Evolutionary conservation across 305 asterid genomes (phyloP).

Genomic region (Striga hermonthica): DNA sequence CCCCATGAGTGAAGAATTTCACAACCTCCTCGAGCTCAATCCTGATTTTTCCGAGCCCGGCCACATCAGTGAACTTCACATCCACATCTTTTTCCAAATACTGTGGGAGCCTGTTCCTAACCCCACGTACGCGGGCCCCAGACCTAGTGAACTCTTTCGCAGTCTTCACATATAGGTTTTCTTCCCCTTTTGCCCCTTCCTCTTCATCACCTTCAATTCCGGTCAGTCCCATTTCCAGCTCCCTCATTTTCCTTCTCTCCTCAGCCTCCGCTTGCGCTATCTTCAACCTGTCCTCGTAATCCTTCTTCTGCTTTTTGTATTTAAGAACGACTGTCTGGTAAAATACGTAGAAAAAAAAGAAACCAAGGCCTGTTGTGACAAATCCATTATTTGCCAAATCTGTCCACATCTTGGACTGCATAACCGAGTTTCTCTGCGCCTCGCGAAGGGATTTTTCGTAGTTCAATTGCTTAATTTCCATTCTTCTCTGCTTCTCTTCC

Average conservation of each 20-base stretch:
- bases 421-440: constrained; percentile 47
- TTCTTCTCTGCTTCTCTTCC: constrained; percentile 67
- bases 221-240: constrained; percentile 69
- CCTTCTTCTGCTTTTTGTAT: constrained; percentile 83
- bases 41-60: constrained; percentile 95
- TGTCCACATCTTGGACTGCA: constrained; percentile 67
- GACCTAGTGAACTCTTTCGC: constrained; percentile 85
- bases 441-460: constrained; percentile 46
- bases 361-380: constrained; percentile 67
- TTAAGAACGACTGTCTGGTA: constrained; percentile 75
- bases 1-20: constrained; percentile 95
- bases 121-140: constrained; percentile 92
- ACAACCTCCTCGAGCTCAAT: constrained; percentile 98
- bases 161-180: constrained; percentile 67
- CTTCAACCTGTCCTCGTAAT: constrained; percentile 92
- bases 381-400: constrained; percentile 64
- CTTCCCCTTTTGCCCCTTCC: constrained; percentile 67
- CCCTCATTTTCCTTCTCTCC: constrained; percentile 84
- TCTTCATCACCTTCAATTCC: constrained; percentile 63
- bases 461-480: constrained; percentile 53
- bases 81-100: constrained; percentile 80
- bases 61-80: constrained; percentile 93
- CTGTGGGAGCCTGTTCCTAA: constrained; percentile 64
- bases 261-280: constrained; percentile 92
- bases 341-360: constrained; percentile 74